Base-by-base conservation (phyloP, 2,329 filamentous ascomycete genomes). In the Monosporascus ibericus region DNA sequence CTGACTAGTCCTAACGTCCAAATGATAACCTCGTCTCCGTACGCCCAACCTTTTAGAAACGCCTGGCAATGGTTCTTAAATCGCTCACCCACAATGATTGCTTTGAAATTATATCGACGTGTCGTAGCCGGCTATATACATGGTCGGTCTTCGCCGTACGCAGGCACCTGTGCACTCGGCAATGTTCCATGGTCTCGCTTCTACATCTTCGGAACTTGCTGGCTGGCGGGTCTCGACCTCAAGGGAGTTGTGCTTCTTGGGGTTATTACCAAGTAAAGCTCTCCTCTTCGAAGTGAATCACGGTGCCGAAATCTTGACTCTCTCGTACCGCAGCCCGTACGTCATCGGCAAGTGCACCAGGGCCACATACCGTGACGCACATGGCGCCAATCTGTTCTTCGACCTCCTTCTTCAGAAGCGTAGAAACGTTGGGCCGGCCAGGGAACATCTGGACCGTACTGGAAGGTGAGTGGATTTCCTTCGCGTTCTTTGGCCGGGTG, bases 371-470 rank as follows among this genome's bases (percentile, higher is more conserved):
- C 11, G 85, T 87, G 44, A 97, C 90, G 22, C 84, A 88, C 84
- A 96, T 95, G 48, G 92, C 90, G 8, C 94, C 94, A 50, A 90
- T 75, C 68, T 94, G 89, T 62, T 88, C 82, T 63, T 85, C 80
- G 18, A 92, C 86, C 73, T 96, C 92, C 71, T 88, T 87, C 57
- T 84, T 79, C 47, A 97, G 74, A n/a, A 97, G 73, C 0, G 87
- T 82, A 20, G 84, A 79, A 44, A 95, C 81, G 64, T 95, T 90
- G 9, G 92, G 92, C 58, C 92, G 84, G 2, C 94, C 92, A 1
- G 91, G 88, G 68, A 90, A 90, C 87, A 97, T 94, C 71, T 92
- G 89, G 51, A 97, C 91, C 5, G 87, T 92, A 2, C 81, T 78
- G 52, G 85, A 90, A 4, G 86, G 84, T 47, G 84, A 90, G 61